Conservation (phyloP, 139 green algal species). For the Chlamydomonas sphaeroides region DNA sequence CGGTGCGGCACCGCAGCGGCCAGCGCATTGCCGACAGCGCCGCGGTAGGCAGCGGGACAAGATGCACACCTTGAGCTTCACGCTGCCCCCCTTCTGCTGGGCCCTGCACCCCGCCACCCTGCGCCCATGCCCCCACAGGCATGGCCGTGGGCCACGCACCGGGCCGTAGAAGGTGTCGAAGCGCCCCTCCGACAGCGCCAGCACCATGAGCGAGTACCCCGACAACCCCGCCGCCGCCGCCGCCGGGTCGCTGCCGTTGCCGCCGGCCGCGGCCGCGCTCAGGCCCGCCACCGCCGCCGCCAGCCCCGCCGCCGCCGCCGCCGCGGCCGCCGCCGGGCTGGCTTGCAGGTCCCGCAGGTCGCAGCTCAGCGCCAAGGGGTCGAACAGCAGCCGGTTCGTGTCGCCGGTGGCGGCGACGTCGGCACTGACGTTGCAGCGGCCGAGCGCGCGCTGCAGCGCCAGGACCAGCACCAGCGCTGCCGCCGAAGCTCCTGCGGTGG, state of each 20-base stretch:
- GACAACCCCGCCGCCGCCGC: no score
- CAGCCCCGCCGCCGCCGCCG: not conserved
- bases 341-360: not conserved
- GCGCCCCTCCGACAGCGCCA: not conserved
- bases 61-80: no score
- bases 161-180: conserved; percentile 31
- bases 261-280: no score
- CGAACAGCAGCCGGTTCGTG: not conserved
- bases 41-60: no score
- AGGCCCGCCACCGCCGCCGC: not conserved
- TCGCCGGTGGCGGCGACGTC: conserved; percentile 17
- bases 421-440: not conserved
- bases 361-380: not conserved
- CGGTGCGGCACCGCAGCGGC: no score
- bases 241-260: not conserved
- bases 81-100: no score
- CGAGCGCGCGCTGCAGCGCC: not conserved
- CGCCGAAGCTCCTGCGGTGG: conserved; percentile 21
- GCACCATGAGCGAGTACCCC: conserved; percentile 13
- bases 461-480: conserved; percentile 7
- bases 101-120: no score
- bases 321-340: not conserved
- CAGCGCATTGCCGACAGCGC: no score
- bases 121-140: no score
- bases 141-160: no score